Evolutionary conservation across 768 basidiomycete genomes (phyloP).

Genomic region (Dioszegia crocea): DNA sequence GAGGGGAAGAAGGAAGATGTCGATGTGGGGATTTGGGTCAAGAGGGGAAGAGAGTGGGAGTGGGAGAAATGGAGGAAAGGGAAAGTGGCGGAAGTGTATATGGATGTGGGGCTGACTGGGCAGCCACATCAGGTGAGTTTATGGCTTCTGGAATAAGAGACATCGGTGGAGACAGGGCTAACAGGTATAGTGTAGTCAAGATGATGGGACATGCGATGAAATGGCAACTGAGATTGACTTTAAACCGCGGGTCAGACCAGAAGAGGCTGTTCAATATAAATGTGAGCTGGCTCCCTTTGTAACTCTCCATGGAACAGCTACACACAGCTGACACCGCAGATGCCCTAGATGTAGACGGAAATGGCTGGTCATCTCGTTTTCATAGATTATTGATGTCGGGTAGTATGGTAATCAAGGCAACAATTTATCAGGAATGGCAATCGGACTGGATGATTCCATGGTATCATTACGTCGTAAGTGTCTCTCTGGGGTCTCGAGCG

Average conservation of each 20-base stretch:
- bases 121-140: slow-evolving; percentile 40
- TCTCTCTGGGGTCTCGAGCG: no score
- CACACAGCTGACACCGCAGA: slow-evolving; percentile 9
- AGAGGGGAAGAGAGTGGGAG: slow-evolving; percentile 37
- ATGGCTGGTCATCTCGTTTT: slow-evolving; percentile 50
- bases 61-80: slow-evolving; percentile 29
- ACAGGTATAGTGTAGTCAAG: slow-evolving; percentile 39
- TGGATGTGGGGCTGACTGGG: slow-evolving; percentile 47
- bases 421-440: slow-evolving; percentile 49
- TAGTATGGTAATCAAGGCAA: slow-evolving; percentile 48
- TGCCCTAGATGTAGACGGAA: slow-evolving; percentile 46
- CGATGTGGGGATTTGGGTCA: slow-evolving; percentile 39
- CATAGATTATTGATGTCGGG: slow-evolving; percentile 45
- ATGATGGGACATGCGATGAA: slow-evolving; percentile 48
- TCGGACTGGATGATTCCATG: slow-evolving; percentile 50
- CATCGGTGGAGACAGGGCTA: not conserved
- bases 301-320: no score
- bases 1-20: slow-evolving; percentile 21
- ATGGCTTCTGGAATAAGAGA: not conserved
- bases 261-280: slow-evolving; percentile 43
- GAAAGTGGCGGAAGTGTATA: slow-evolving; percentile 37
- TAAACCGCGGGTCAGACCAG: slow-evolving; percentile 37
- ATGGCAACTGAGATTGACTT: slow-evolving; percentile 44
- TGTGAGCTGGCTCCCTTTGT: slow-evolving; percentile 43
- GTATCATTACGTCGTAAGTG: slow-evolving; percentile 50